Percentiles rank a stretch among this genome's conserved stretches.
Evolutionary conservation across 2,329 filamentous ascomycete genomes (phyloP).

Genomic region (Diaporthe ilicicola): DNA sequence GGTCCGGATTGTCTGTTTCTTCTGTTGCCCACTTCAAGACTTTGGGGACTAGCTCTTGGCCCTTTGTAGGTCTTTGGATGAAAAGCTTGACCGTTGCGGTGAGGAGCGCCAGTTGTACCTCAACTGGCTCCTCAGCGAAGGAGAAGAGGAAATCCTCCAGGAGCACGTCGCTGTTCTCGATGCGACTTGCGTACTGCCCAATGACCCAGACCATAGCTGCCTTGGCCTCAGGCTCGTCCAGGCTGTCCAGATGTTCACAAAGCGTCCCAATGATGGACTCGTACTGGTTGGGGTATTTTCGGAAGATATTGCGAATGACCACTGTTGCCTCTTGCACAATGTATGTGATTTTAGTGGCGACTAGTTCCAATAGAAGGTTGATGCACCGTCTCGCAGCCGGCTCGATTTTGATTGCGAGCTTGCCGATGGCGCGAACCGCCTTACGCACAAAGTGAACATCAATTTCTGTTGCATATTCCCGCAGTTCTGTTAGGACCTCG

Average conservation of each 20-base stretch:
- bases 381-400: conserved; percentile 91
- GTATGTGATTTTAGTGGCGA: conserved; percentile 97
- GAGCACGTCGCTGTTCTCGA: conserved; percentile 94
- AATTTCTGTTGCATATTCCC: conserved; percentile 98
- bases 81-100: conserved; percentile 98
- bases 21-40: conserved; percentile 99
- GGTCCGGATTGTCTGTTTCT: conserved; percentile 98
- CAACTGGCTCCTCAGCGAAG: conserved; percentile 92
- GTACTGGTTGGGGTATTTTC: conserved; percentile 98
- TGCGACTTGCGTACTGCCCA: conserved; percentile 95
- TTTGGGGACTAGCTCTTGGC: conserved; percentile 90
- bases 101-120: conserved; percentile 92
- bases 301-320: conserved; percentile 98
- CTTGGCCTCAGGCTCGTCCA: conserved; percentile 98
- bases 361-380: conserved; percentile 88
- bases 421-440: conserved; percentile 95
- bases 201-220: conserved; percentile 99
- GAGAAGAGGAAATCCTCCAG: conserved; percentile 95
- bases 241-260: conserved; percentile 93
- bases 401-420: conserved; percentile 98
- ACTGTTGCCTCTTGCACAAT: conserved; percentile 99
- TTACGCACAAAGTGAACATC: conserved; percentile 99
- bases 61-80: conserved; percentile 94
- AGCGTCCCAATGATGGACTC: conserved; percentile 96
- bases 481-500: conserved; percentile 90